Percentiles rank a stretch among this genome's conserved stretches.
Conservation (phyloP, 176 grass and related monocot genomes). For the Zea luxurians region DNA sequence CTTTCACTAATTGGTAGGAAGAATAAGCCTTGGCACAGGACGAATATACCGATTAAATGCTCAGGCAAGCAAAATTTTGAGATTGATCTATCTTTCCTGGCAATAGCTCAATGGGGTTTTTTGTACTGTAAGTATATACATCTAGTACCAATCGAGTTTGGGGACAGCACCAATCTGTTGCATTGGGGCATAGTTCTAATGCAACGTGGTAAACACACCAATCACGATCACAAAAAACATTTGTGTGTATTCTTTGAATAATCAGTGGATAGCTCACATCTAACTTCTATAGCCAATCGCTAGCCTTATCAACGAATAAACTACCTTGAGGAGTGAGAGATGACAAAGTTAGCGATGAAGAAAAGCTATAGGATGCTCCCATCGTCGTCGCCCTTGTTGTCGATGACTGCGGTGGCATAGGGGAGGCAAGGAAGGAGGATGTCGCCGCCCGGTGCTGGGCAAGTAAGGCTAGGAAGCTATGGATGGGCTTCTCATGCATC, state of each 20-base stretch:
- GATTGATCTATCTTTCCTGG: too few species aligned
- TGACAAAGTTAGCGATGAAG: conserved; percentile 59
- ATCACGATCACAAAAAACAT: too few species aligned
- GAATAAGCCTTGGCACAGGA: too few species aligned
- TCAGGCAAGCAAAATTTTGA: too few species aligned
- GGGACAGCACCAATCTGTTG: too few species aligned
- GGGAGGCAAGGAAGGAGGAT: conserved; percentile 12
- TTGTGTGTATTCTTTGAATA: background rate
- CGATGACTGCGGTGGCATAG: conserved; percentile 7
- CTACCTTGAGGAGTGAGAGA: conserved; percentile 72
- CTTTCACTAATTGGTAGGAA: too few species aligned
- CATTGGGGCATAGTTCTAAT: too few species aligned
- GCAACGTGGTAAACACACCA: too few species aligned
- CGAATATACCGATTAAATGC: too few species aligned
- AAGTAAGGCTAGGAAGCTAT: conserved; percentile 43
- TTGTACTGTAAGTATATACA: too few species aligned
- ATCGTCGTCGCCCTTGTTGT: conserved; percentile 8
- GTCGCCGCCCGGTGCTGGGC: background rate
- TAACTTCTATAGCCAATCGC: background rate
- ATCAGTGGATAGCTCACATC: background rate
- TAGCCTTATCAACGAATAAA: background rate
- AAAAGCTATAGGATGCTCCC: conserved; percentile 54
- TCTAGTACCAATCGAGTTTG: too few species aligned
- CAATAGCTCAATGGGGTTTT: too few species aligned
- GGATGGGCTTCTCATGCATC: conserved; percentile 61